phyloP scores from a whole-genome alignment of 768 basidiomycete species.

The Asterophora parasitica region DNA sequence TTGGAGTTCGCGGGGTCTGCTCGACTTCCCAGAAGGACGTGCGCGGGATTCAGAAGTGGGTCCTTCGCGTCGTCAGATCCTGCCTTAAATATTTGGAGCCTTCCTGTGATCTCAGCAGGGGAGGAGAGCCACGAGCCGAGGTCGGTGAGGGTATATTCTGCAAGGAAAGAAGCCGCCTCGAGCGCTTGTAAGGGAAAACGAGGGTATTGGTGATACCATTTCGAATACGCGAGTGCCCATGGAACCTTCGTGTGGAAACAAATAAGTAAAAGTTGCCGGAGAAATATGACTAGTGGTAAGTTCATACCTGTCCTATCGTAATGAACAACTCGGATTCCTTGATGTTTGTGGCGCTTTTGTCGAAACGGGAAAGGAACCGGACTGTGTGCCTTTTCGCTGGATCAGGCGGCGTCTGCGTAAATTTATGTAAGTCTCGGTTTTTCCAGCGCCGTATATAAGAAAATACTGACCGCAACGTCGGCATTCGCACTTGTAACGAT shows the following conservation, averaged over 20 bases:
- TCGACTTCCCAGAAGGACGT: slow-evolving; percentile 33
- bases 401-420: slow-evolving; percentile 23
- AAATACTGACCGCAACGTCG: slow-evolving; percentile 34
- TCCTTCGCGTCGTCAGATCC: slow-evolving; percentile 38
- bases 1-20: slow-evolving; percentile 21
- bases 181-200: slow-evolving; percentile 49
- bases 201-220: slow-evolving; percentile 58
- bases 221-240: slow-evolving; percentile 47
- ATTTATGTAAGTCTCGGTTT: background rate
- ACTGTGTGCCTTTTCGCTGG: slow-evolving; percentile 27
- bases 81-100: slow-evolving; percentile 34
- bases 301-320: slow-evolving; percentile 47
- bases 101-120: slow-evolving; percentile 23
- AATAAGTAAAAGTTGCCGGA: too few species aligned
- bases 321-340: slow-evolving; percentile 48
- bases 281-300: background rate
- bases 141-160: slow-evolving; percentile 52
- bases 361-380: slow-evolving; percentile 51
- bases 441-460: too few species aligned
- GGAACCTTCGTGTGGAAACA: slow-evolving; percentile 34
- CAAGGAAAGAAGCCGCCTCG: slow-evolving; percentile 38
- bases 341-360: slow-evolving; percentile 58
- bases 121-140: slow-evolving; percentile 47
- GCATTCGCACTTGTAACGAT: slow-evolving; percentile 41
- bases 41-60: slow-evolving; percentile 23